Evolutionary conservation across 2,329 filamentous ascomycete species (phyloP).

Genomic region (Colletotrichum sp.): DNA sequence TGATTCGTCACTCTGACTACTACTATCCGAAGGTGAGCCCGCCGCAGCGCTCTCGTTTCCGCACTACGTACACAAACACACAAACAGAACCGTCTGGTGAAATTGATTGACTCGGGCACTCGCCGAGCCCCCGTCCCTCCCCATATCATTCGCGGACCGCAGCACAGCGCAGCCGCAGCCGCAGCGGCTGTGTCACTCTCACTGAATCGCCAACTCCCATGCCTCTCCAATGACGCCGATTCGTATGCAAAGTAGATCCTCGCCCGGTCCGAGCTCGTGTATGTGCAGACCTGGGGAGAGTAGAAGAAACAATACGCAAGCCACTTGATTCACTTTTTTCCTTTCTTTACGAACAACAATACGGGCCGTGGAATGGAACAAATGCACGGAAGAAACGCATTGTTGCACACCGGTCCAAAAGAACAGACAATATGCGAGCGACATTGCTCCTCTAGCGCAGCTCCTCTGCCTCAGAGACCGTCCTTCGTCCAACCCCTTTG

Average conservation of each 20-base stretch:
- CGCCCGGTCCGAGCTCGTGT: background rate
- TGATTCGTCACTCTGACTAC: background rate
- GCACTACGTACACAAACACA: background rate
- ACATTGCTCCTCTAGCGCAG: background rate
- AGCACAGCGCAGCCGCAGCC: background rate
- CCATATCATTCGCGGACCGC: background rate
- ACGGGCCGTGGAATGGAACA: background rate
- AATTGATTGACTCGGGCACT: slow-evolving; percentile 2
- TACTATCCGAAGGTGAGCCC: background rate
- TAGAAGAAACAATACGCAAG: background rate
- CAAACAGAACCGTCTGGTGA: background rate
- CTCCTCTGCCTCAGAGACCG: background rate
- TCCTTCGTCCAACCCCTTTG: background rate
- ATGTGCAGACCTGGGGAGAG: background rate
- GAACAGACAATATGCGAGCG: background rate
- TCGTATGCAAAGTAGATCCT: background rate
- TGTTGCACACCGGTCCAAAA: background rate
- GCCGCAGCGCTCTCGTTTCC: background rate
- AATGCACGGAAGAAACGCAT: background rate
- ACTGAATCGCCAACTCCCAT: background rate
- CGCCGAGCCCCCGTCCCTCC: background rate
- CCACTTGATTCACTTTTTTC: background rate
- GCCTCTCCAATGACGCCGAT: background rate
- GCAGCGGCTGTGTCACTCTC: slow-evolving; percentile 1
- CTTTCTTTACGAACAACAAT: background rate